Evolutionary conservation across 768 basidiomycete genomes (phyloP), one percentile per base, ranked within the genome.

Genomic region (Lactifluus rugatus): DNA sequence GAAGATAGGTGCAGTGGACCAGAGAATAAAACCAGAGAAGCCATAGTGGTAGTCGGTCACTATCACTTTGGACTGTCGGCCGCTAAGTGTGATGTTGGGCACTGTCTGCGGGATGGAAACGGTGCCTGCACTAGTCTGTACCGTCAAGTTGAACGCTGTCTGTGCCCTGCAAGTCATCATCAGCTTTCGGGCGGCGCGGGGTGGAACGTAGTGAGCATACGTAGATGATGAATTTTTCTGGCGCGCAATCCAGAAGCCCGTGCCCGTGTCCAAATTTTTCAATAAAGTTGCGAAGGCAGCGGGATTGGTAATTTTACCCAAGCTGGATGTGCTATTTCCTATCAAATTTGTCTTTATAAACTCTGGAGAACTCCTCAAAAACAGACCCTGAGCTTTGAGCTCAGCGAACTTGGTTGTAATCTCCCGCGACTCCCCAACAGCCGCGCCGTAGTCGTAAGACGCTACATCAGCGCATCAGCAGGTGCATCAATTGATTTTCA

Each of bases 401-500:
- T 93, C 90, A 56, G 81, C 76, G 69, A 78, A 87, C 68, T 93
- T 93, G 5, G 76, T 68, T 0, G 81, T 81, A 42, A 91, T 66
- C 16, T 77, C 77, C 23, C 90, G 78, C 23, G 77, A 78, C 72
- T 93, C 90, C 19, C 80, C 72, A 52, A 89, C 80, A 72, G 84
- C 71, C 44, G 83, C 76, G 19, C 89, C 89, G 56, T 93, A 93
- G 70, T 93, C 90, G 55, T 93, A 93, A 25, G 87, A 89, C 2
- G 79, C 68, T 70, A 23, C 66, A 21, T 28, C 3, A 8, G 11
- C 25, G 47, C 17, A 39, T 62, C 42, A 58, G 53, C 6, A 8
- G 13, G 25, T 17, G 16, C 36, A 19, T n/a, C 3, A 2, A 26
- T 3, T 3, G 49, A 11, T 6, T 49, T n/a, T 13, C 37, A 23